Evolutionary conservation across 192 early-diverging fungal species (phyloP).

Genomic region (Phycomyces nitens): DNA sequence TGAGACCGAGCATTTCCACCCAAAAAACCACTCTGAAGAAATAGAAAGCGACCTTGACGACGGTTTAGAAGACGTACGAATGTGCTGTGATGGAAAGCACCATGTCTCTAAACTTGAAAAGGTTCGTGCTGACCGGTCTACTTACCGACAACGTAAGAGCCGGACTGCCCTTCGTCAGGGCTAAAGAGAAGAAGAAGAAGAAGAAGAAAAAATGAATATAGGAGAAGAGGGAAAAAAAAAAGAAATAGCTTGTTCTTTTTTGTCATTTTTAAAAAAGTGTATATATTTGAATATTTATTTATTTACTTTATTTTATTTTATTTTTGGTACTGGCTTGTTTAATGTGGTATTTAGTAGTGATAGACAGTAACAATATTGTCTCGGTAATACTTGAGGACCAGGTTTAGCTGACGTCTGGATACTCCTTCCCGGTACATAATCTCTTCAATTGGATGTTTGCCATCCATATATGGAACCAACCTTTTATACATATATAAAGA

Average conservation of each 20-base stretch:
- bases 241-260: no score
- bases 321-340: no score
- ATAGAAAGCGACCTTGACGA: slow-evolving; percentile 27
- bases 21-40: not conserved
- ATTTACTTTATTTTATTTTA: not conserved
- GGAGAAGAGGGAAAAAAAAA: no score
- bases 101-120: slow-evolving; percentile 35
- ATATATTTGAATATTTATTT: slow-evolving; percentile 5
- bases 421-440: slow-evolving; percentile 67
- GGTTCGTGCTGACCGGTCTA: slow-evolving; percentile 16
- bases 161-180: not conserved
- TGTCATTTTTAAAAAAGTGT: no score
- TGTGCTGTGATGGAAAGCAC: slow-evolving; percentile 41
- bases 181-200: no score
- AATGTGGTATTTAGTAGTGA: slow-evolving; percentile 18
- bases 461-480: slow-evolving; percentile 73
- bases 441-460: slow-evolving; percentile 75
- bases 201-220: no score
- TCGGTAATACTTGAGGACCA: slow-evolving; percentile 35
- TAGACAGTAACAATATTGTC: slow-evolving; percentile 33
- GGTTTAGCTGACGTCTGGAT: slow-evolving; percentile 26
- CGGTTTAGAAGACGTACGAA: slow-evolving; percentile 35
- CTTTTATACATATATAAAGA: slow-evolving; percentile 19
- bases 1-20: not conserved
- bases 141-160: slow-evolving; percentile 19